Base-by-base conservation (phyloP, 1,284 basidiomycete genomes). In the Sphaerobolus stellatus region DNA sequence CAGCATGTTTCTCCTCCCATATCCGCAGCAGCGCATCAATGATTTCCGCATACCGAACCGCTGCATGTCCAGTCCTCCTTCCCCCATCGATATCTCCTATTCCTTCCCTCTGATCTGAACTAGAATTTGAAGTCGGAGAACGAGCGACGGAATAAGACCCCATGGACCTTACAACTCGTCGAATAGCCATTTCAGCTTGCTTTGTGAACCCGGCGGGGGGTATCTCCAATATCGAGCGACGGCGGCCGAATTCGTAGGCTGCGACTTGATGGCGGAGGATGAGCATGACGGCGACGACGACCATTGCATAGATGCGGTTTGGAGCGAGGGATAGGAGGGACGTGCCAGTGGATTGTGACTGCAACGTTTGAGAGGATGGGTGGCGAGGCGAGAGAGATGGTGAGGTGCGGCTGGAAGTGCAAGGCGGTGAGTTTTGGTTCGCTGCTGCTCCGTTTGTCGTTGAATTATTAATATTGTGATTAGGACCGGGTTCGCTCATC, bases 291-390 rank as follows among this genome's bases (percentile, higher is more conserved):
- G 52, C 52, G 18, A 54, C 20, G 13, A 54, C 52, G 18, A 54
- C 47, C 52, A 54, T 54, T 8, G 52, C 52, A 34, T 47, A 54
- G 2, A 49, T 47, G 11, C 52, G 52, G 28, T 54, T 46, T 3
- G 52, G 52, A 4, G 52, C 52, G n/a, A n/a, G n/a, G n/a, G n/a
- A n/a, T n/a, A n/a, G n/a, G n/a, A n/a, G n/a, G n/a, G n/a, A n/a
- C n/a, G n/a, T n/a, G n/a, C n/a, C n/a, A n/a, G n/a, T n/a, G n/a
- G n/a, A n/a, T n/a, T n/a, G n/a, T n/a, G n/a, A n/a, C n/a, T n/a
- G n/a, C n/a, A n/a, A n/a, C n/a, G n/a, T n/a, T n/a, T n/a, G n/a
- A n/a, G n/a, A n/a, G n/a, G n/a, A n/a, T n/a, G n/a, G n/a, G n/a
- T n/a, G n/a, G n/a, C n/a, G n/a, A n/a, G n/a, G n/a, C n/a, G n/a